A percentile compares a stretch with the other conserved stretches of the same genome.
Conservation (phyloP, 352 stramenopile genomes). For the Plasmopara viticola region DNA sequence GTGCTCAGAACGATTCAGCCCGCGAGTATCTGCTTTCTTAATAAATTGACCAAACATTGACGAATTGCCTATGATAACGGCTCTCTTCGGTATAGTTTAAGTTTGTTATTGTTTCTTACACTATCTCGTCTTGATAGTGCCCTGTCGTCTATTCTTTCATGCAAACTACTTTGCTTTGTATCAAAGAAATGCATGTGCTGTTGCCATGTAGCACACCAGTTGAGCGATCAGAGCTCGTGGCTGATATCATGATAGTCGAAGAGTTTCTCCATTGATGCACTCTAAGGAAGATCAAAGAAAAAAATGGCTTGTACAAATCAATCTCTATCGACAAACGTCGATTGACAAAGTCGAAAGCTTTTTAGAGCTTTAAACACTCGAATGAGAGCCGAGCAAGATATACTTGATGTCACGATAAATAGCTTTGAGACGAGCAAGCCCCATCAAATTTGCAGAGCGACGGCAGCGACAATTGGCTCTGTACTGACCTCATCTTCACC, state of each 20-base stretch:
- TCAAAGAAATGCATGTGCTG: constrained; percentile 11
- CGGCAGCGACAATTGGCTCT: no score
- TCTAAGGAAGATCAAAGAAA: no score
- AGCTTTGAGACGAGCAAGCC: no score
- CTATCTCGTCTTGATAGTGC: no score
- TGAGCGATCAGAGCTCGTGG: no score
- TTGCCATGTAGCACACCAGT: constrained; percentile 39
- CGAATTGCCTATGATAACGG: no score
- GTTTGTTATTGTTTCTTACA: neutral
- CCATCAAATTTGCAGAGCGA: no score
- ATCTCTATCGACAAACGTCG: constrained; percentile 28
- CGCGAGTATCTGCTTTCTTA: constrained; percentile 45
- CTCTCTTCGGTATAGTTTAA: neutral
- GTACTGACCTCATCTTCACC: no score
- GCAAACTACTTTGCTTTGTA: neutral
- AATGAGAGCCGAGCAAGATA: no score
- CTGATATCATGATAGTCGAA: constrained; percentile 45
- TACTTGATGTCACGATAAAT: no score
- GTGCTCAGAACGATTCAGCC: constrained; percentile 37
- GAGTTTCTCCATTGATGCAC: constrained; percentile 52
- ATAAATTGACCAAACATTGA: constrained; percentile 7
- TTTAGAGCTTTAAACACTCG: no score
- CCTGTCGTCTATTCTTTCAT: constrained; percentile 6
- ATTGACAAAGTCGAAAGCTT: constrained; percentile 31
- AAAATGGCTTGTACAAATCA: no score